Conservation (phyloP, 345 rosid species). For the Pelargonium nanum region DNA sequence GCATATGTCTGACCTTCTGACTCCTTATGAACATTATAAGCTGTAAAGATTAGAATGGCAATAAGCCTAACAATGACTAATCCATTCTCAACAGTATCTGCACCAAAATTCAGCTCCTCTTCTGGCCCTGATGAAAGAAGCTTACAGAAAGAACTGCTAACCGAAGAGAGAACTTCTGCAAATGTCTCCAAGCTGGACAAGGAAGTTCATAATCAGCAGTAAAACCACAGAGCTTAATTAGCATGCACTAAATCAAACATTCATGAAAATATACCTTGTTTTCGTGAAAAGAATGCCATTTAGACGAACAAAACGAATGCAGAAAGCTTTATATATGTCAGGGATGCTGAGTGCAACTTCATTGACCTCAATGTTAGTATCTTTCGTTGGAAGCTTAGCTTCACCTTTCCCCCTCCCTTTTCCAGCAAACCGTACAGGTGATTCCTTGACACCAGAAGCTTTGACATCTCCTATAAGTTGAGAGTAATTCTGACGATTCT, state of each 20-base stretch:
- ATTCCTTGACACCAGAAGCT: conserved; percentile 28
- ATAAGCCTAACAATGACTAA: conserved; percentile 63
- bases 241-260: conserved; percentile 4
- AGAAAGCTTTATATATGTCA: background rate
- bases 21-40: conserved; percentile 64
- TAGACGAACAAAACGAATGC: background rate
- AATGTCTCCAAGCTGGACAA: conserved; percentile 81
- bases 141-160: conserved; percentile 48
- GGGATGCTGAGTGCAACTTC: background rate
- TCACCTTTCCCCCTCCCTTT: conserved; percentile 64
- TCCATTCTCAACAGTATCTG: conserved; percentile 55
- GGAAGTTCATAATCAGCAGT: conserved; percentile 1
- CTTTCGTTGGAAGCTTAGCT: conserved; percentile 39
- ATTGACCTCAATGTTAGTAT: background rate
- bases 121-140: conserved; percentile 56
- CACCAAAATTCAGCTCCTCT: conserved; percentile 59
- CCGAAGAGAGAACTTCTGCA: conserved; percentile 54
- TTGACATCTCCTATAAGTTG: conserved; percentile 44
- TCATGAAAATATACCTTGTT: conserved; percentile 47
- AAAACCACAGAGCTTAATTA: background rate
- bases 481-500: conserved; percentile 67
- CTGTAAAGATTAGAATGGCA: conserved; percentile 59
- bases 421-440: conserved; percentile 24
- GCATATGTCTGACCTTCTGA: conserved; percentile 78
- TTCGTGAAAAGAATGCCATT: conserved; percentile 26